Conservation (phyloP, 2,329 filamentous ascomycete species). For the Coleophoma cylindrospora region DNA sequence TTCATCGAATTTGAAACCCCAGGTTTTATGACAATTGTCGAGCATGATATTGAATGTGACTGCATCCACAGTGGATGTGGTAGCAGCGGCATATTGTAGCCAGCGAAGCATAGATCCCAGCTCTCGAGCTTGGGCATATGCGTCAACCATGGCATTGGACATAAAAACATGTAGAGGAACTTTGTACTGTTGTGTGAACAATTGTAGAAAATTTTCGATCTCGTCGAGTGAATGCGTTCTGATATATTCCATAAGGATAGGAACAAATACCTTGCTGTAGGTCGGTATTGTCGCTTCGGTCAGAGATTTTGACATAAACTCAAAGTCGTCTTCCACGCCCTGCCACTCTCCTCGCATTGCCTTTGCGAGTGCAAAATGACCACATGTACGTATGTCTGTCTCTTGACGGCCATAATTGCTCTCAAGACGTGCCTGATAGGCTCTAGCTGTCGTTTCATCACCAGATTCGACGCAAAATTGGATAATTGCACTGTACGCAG, state of each 20-base stretch:
- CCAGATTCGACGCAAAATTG: constrained; percentile 24
- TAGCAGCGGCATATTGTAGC: constrained; percentile 18
- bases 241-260: constrained; percentile 22
- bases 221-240: constrained; percentile 19
- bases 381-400: constrained; percentile 18
- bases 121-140: constrained; percentile 20
- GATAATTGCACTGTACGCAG: constrained; percentile 22
- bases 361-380: constrained; percentile 25
- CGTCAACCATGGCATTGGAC: constrained; percentile 19
- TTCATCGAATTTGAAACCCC: constrained; percentile 18
- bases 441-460: constrained; percentile 13
- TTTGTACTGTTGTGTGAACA: constrained; percentile 13
- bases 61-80: constrained; percentile 13
- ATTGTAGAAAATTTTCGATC: constrained; percentile 21
- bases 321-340: constrained; percentile 19
- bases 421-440: constrained; percentile 15
- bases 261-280: constrained; percentile 17
- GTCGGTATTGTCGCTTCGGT: constrained; percentile 1
- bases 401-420: constrained; percentile 1
- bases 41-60: constrained; percentile 24
- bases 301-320: constrained; percentile 1
- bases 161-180: constrained; percentile 15
- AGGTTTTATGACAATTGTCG: constrained; percentile 15
- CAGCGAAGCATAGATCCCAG: constrained; percentile 21
- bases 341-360: constrained; percentile 23